Evolutionary conservation across 129 eudicot genomes (phyloP).

Genomic region (Pittosporum tobira): DNA sequence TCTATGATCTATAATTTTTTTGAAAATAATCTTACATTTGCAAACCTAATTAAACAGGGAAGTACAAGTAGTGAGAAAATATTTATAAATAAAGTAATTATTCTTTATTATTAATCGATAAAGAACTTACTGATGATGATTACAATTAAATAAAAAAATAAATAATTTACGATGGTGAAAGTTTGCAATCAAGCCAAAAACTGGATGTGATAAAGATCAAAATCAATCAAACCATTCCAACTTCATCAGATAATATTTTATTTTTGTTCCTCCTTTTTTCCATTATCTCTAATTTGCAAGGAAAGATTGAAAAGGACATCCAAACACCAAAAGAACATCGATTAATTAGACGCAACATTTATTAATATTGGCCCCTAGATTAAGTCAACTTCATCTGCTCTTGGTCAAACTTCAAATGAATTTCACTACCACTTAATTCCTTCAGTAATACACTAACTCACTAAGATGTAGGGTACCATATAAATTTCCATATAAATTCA

Average conservation of each 20-base stretch:
- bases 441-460: too few relatives aligned
- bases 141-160: neutral
- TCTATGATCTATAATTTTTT: too few relatives aligned
- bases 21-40: too few relatives aligned
- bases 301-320: neutral
- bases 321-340: slow-evolving; percentile 3
- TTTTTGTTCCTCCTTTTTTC: slow-evolving; percentile 1
- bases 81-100: slow-evolving; percentile 2
- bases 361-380: too few relatives aligned
- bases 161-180: slow-evolving; percentile 1
- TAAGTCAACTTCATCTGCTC: too few relatives aligned
- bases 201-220: slow-evolving; percentile 1
- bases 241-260: neutral
- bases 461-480: too few relatives aligned
- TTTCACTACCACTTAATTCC: too few relatives aligned
- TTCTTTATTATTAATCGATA: neutral
- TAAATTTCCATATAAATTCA: too few relatives aligned
- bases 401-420: too few relatives aligned
- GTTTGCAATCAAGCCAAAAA: slow-evolving; percentile 2
- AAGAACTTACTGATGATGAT: too few relatives aligned
- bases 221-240: neutral
- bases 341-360: slow-evolving; percentile 1
- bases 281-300: slow-evolving; percentile 13
- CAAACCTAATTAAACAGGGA: too few relatives aligned
- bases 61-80: slow-evolving; percentile 8